phyloP scores from a whole-genome alignment of 306 rosid genomes.

The Quercus cerris region DNA sequence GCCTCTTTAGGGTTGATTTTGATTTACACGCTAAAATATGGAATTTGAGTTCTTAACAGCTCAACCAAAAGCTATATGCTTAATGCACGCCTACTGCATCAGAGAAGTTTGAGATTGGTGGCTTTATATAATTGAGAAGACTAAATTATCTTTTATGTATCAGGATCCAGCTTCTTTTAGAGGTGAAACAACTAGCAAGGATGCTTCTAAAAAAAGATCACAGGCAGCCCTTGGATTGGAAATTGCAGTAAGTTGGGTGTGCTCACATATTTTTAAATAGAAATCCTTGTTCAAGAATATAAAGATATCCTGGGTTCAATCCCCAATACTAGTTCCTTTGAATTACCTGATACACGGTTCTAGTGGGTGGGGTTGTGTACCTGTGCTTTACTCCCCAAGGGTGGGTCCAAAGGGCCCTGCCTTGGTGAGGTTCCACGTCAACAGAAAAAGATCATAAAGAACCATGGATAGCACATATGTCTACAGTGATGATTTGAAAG shows the following conservation, averaged over 20 bases:
- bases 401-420: too few species aligned
- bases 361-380: too few species aligned
- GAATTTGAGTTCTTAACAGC: background rate
- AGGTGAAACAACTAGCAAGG: slow-evolving; percentile 41
- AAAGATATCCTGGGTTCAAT: background rate
- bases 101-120: slow-evolving; percentile 8
- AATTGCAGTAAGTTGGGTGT: slow-evolving; percentile 40
- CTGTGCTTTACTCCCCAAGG: too few species aligned
- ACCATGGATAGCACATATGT: background rate
- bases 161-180: slow-evolving; percentile 58
- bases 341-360: too few species aligned
- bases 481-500: background rate
- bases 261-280: background rate
- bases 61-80: slow-evolving; percentile 4
- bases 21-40: background rate
- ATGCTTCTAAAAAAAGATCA: slow-evolving; percentile 48
- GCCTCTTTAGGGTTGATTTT: background rate
- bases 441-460: background rate
- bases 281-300: background rate
- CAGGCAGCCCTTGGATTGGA: slow-evolving; percentile 33
- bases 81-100: slow-evolving; percentile 2
- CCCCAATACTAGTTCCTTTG: too few species aligned
- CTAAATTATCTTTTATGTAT: slow-evolving; percentile 5
- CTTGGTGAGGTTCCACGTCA: too few species aligned
- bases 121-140: slow-evolving; percentile 11